These are phyloP conservation scores for Solanum etuberosum DNA, from an alignment of 257 asterid genomes.

Conservation along the genomic window DNA sequence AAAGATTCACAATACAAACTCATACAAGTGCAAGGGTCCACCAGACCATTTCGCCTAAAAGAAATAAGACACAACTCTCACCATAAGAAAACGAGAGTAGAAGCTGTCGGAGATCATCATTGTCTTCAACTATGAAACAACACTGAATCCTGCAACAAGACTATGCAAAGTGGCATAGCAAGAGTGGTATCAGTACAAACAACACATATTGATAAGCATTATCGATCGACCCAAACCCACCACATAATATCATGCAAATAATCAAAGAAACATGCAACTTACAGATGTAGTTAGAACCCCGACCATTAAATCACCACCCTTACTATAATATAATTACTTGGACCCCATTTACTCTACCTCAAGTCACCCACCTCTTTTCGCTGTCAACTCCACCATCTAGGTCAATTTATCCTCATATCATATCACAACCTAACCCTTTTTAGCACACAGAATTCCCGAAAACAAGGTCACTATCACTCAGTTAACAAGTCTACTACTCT, in stretches of 20 bases:
- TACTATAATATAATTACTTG: no score
- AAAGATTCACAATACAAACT: no score
- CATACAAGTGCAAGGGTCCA: no score
- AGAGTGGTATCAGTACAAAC: background rate
- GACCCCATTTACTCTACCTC: background rate
- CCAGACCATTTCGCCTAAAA: no score
- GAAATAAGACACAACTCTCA: background rate
- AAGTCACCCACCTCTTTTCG: background rate
- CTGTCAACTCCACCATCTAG: background rate
- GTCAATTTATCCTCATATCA: background rate
- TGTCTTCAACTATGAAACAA: background rate
- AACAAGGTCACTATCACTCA: background rate
- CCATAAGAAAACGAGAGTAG: background rate
- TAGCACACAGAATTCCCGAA: no score
- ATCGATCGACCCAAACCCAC: background rate
- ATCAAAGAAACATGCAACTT: background rate
- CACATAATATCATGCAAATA: background rate
- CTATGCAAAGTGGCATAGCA: background rate
- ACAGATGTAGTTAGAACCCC: background rate
- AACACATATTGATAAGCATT: background rate
- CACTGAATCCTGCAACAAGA: background rate
- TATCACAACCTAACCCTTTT: no score
- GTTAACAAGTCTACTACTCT: background rate
- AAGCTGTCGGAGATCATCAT: background rate
- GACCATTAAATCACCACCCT: background rate